Percentiles rank a stretch among this genome's conserved stretches.
These are phyloP conservation scores for Penicillium daleae DNA, from an alignment of 495 filamentous ascomycete species.

Conservation along the genomic window DNA sequence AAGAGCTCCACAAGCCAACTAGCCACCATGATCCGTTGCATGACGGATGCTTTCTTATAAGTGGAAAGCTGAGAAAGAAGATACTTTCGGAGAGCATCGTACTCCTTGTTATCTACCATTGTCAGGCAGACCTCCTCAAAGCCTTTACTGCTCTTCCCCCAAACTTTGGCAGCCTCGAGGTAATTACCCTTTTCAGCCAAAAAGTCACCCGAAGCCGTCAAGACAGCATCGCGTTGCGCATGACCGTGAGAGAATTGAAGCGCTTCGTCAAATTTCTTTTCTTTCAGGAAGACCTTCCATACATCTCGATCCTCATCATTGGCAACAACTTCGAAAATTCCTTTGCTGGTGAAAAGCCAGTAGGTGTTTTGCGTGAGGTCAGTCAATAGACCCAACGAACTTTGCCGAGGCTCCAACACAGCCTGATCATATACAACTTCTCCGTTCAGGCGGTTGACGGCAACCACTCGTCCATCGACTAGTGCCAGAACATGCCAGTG, in stretches of 20 bases:
- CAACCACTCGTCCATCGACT: constrained; percentile 78
- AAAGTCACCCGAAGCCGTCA: constrained; percentile 87
- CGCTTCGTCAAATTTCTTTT: constrained; percentile 85
- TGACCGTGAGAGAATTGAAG: constrained; percentile 74
- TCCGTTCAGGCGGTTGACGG: constrained; percentile 83
- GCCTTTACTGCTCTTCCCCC: constrained; percentile 92
- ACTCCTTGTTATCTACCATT: constrained; percentile 86
- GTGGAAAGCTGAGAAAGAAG: constrained; percentile 79
- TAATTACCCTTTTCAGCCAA: constrained; percentile 78
- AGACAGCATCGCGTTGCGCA: constrained; percentile 83
- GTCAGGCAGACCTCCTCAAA: constrained; percentile 94
- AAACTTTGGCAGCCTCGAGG: constrained; percentile 82
- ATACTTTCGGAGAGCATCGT: constrained; percentile 91
- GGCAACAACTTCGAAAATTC: constrained; percentile 91
- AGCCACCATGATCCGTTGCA: constrained; percentile 95
- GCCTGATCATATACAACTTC: constrained; percentile 82
- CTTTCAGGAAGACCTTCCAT: constrained; percentile 87
- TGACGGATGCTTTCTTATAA: constrained; percentile 79
- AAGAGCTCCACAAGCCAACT: constrained; percentile 95
- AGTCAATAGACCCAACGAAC: constrained; percentile 75
- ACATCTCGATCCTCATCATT: constrained; percentile 90
- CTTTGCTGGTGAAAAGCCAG: constrained; percentile 88
- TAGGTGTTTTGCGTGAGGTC: constrained; percentile 93
- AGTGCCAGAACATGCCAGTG: constrained; percentile 93
- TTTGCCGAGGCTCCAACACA: constrained; percentile 80